Conservation (phyloP, 2,329 filamentous ascomycete genomes). For the Pseudogymnoascus sp. region DNA sequence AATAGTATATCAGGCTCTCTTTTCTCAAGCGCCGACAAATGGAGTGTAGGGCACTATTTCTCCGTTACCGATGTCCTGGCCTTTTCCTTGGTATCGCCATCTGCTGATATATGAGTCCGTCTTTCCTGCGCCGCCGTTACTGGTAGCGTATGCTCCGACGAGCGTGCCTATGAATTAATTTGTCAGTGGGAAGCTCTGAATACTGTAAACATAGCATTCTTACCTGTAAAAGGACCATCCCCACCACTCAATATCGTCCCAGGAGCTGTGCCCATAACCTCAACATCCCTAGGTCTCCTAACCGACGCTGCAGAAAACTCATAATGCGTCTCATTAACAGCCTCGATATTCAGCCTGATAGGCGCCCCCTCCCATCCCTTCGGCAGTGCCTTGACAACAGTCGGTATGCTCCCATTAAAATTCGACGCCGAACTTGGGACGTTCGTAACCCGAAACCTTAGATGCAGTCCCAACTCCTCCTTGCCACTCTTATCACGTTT, state of each 20-base stretch:
- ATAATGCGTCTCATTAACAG: neutral
- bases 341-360: neutral
- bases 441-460: neutral
- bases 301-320: slow-evolving; percentile 12
- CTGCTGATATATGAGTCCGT: slow-evolving; percentile 37
- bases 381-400: slow-evolving; percentile 33
- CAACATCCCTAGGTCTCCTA: slow-evolving; percentile 32
- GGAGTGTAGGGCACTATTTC: neutral
- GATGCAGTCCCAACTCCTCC: neutral
- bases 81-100: slow-evolving; percentile 13
- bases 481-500: neutral
- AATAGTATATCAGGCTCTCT: neutral
- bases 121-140: slow-evolving; percentile 37
- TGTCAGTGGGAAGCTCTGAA: neutral
- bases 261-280: slow-evolving; percentile 36
- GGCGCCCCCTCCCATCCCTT: slow-evolving; percentile 26
- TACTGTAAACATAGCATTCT: neutral
- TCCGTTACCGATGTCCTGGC: slow-evolving; percentile 9
- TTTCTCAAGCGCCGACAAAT: neutral
- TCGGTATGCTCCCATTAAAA: slow-evolving; percentile 33
- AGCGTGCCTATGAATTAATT: slow-evolving; percentile 35
- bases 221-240: slow-evolving; percentile 6
- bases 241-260: slow-evolving; percentile 30
- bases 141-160: slow-evolving; percentile 44
- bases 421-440: slow-evolving; percentile 22